A percentile compares a stretch with the other conserved stretches of the same genome.
Evolutionary conservation across 2,329 filamentous ascomycete genomes (phyloP).

Genomic region (Verticillium isaacii): DNA sequence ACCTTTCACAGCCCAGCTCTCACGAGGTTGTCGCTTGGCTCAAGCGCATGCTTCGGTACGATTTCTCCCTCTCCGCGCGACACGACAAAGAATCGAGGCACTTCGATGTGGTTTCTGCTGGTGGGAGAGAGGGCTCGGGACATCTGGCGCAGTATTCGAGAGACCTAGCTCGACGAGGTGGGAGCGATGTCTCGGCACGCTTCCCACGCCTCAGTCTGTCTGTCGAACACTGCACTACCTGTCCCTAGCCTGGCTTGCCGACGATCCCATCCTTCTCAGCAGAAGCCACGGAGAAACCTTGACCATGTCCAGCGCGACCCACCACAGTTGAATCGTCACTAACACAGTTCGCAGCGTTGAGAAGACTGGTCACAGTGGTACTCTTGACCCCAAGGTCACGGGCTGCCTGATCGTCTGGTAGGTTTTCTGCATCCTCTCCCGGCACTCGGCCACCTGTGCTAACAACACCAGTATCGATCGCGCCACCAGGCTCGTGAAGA

Average conservation of each 20-base stretch:
- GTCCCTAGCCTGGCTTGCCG: neutral
- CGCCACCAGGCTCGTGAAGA: constrained; percentile 96
- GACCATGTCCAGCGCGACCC: neutral
- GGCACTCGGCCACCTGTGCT: neutral
- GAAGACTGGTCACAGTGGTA: constrained; percentile 97
- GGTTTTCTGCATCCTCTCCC: constrained; percentile 15
- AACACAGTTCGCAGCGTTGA: constrained; percentile 56
- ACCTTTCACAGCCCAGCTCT: constrained; percentile 35
- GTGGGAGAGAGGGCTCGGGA: neutral
- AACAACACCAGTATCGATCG: constrained; percentile 64
- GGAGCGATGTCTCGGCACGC: neutral
- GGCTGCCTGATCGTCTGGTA: constrained; percentile 85
- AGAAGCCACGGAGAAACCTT: neutral
- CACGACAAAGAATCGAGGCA: neutral
- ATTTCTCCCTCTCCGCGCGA: neutral
- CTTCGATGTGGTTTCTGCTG: neutral
- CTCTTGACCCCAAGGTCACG: constrained; percentile 96
- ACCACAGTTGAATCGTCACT: neutral
- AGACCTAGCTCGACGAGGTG: neutral
- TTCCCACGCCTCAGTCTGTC: neutral
- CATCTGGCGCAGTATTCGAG: neutral
- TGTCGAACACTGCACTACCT: neutral
- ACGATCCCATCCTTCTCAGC: neutral
- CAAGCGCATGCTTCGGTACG: constrained; percentile 89
- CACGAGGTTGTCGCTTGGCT: constrained; percentile 99